Percentiles rank a stretch among this genome's conserved stretches.
phyloP scores from a whole-genome alignment of 2,329 filamentous ascomycete genomes.

The Mollisiaceae sp. region DNA sequence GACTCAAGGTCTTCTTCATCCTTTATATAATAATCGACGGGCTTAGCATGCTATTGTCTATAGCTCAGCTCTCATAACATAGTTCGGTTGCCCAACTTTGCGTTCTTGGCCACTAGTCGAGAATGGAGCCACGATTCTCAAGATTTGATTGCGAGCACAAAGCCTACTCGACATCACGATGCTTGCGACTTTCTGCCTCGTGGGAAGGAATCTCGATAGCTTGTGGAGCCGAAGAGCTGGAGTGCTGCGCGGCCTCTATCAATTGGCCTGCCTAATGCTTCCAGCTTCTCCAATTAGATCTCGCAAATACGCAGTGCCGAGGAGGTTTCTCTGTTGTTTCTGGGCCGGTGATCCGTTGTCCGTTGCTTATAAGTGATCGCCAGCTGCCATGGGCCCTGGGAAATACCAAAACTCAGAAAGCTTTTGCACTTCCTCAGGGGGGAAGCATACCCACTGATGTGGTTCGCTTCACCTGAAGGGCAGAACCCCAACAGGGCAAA shows the following conservation, averaged over 20 bases:
- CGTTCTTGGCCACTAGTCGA: background rate
- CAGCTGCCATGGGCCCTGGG: background rate
- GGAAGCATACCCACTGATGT: background rate
- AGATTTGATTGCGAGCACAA: background rate
- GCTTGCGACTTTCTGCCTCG: background rate
- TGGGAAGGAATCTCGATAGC: background rate
- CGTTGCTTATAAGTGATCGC: background rate
- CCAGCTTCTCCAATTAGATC: background rate
- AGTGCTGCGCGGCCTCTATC: background rate
- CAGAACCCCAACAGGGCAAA: background rate
- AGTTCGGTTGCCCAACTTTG: background rate
- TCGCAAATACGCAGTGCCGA: background rate
- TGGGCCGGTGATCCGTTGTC: background rate
- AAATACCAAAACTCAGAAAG: background rate
- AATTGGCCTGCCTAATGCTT: background rate
- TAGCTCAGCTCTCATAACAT: background rate
- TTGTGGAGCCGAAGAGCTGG: background rate
- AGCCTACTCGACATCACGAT: background rate
- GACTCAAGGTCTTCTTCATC: background rate
- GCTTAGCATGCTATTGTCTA: background rate
- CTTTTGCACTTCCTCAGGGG: background rate
- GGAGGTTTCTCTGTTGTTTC: background rate
- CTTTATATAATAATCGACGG: background rate
- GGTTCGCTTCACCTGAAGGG: background rate
- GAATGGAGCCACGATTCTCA: background rate